These are phyloP conservation scores for Ceratobasidium sp. DNA, from an alignment of 1,284 basidiomycete species.

Conservation along the genomic window DNA sequence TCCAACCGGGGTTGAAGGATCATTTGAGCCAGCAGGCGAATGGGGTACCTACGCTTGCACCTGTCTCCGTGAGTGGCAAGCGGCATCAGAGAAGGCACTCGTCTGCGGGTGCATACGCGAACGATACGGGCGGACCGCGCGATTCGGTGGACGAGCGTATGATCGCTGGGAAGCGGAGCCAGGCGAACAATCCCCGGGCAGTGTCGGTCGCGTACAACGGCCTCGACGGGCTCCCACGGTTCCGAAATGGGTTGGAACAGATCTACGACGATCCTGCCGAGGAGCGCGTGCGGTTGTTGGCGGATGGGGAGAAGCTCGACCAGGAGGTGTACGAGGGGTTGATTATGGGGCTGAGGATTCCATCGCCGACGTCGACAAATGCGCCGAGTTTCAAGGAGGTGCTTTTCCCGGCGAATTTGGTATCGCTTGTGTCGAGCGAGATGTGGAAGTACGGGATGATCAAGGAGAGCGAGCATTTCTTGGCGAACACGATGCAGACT, in stretches of 20 bases:
- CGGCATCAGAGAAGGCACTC: constrained; percentile 87
- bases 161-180: constrained; percentile 79
- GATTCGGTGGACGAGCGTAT: constrained; percentile 85
- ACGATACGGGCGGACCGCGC: constrained; percentile 71
- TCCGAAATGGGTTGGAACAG: constrained; percentile 81
- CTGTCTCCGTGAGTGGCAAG: constrained; percentile 53
- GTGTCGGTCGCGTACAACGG: constrained; percentile 93
- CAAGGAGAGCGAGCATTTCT: constrained; percentile 95
- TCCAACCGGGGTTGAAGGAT: constrained; percentile 67
- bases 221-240: constrained; percentile 77
- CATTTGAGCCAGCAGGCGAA: constrained; percentile 59
- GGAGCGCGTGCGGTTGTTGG: constrained; percentile 94
- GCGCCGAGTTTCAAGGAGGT: constrained; percentile 97
- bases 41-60: constrained; percentile 53
- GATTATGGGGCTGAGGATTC: constrained; percentile 93
- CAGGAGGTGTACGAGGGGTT: constrained; percentile 95
- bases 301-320: constrained; percentile 91
- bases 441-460: constrained; percentile 99
- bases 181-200: constrained; percentile 84
- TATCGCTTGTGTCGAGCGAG: constrained; percentile 97
- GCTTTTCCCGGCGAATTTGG: constrained; percentile 99
- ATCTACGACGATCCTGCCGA: constrained; percentile 91
- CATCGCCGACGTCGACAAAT: constrained; percentile 89
- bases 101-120: constrained; percentile 82
- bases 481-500: constrained; percentile 99